Base-by-base conservation (phyloP, 2,329 filamentous ascomycete species). In the Stromatinia cepivora region DNA sequence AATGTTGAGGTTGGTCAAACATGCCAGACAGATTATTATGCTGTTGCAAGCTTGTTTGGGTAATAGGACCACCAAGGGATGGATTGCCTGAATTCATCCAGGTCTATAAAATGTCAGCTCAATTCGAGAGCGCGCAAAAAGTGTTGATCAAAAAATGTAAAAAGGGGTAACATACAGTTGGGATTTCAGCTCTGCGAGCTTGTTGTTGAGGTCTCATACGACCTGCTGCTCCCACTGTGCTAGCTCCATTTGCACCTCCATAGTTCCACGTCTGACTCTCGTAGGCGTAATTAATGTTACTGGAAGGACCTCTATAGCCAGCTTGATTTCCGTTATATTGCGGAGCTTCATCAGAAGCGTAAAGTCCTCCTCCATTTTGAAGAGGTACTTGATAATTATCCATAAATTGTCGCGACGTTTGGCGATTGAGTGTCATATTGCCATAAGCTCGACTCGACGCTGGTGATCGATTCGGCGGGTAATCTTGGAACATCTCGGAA, bases 181-280 rank as follows among this genome's bases (percentile, higher is more conserved):
- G 92, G 66, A 96, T 82, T 64, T 89, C 89, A 66, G 86, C 83
- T 72, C 86, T 81, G 67, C 88, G 81, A 75, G 84, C 85, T 61
- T 84, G 62, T 56, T 65, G 58, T 54, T 64, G 82, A 69, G 81
- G 82, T 72, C 86, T 83, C 79, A 88, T 78, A 76, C 89, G 82
- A 78, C 85, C 81, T 75, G 86, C 83, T 69, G 88, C 88, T 70
- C 88, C 89, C 74, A 94, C 81, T 76, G 85, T 86, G 75, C 86
- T 86, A 74, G 85, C 89, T 67, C 88, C 88, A 70, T 75, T 85
- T 84, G 71, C 71, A 62, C 71, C 90, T 76, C 86, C 87, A 66
- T 92, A 89, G 79, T 89, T 92, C 93, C 93, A 97, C 28, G 90
- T 89, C 77, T 93, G 90, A 78, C 88, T 87, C 77, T 93, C 92